Evolutionary conservation across 2,329 filamentous ascomycete genomes (phyloP).

Genomic region (Penicillium olsonii): DNA sequence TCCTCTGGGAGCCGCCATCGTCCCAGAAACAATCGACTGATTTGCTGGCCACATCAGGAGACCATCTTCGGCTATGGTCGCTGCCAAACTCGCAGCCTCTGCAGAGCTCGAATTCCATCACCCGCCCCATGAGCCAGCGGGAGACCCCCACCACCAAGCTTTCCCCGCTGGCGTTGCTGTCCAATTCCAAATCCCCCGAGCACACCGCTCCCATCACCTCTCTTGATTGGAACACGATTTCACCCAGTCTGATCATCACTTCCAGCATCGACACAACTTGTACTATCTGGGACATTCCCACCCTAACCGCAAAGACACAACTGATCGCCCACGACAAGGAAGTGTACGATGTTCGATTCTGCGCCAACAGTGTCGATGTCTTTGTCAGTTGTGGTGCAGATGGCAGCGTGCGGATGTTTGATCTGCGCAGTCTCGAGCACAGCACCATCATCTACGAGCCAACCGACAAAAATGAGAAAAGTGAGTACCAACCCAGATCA

Average conservation of each 20-base stretch:
- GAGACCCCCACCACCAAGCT: slow-evolving; percentile 72
- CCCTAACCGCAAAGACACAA: slow-evolving; percentile 95
- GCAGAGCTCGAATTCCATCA: slow-evolving; percentile 68
- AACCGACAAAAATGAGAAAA: slow-evolving; percentile 74
- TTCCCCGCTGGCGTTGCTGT: slow-evolving; percentile 86
- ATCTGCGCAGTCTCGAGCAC: slow-evolving; percentile 91
- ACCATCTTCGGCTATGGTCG: slow-evolving; percentile 92
- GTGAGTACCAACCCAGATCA: slow-evolving; percentile 47
- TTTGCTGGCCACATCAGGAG: slow-evolving; percentile 89
- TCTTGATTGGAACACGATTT: slow-evolving; percentile 96
- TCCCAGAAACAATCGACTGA: slow-evolving; percentile 95
- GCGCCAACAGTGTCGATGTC: slow-evolving; percentile 96
- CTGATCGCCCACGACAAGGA: slow-evolving; percentile 98
- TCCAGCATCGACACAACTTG: slow-evolving; percentile 99
- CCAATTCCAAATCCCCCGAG: slow-evolving; percentile 97
- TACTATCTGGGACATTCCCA: slow-evolving; percentile 99
- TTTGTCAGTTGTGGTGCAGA: slow-evolving; percentile 98
- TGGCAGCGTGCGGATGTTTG: slow-evolving; percentile 98
- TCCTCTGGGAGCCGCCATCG: slow-evolving; percentile 94
- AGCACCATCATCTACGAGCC: slow-evolving; percentile 99
- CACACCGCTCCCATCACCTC: slow-evolving; percentile 96
- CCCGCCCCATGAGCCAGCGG: slow-evolving; percentile 63
- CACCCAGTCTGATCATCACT: slow-evolving; percentile 95
- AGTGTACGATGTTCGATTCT: slow-evolving; percentile 97
- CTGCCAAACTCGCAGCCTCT: slow-evolving; percentile 66